Percentiles rank a stretch among this genome's conserved stretches.
Conservation (phyloP, 805 yeast genomes). For the Tetrapisispora iriomotensis region DNA sequence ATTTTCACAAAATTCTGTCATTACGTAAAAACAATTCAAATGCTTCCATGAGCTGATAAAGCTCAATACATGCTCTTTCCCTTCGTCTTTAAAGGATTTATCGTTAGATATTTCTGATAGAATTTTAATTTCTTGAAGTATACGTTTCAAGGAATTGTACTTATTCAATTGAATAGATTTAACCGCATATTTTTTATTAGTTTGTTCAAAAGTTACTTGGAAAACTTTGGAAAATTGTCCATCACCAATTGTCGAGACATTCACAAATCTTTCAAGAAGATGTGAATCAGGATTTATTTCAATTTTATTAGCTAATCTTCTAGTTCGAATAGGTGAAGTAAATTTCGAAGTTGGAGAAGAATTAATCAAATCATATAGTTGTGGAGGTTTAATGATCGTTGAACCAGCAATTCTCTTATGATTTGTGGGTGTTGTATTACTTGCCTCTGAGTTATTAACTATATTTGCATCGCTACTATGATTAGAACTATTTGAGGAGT, state of each 20-base stretch:
- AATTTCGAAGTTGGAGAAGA: conserved; percentile 6
- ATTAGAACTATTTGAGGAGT: neutral
- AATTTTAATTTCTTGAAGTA: conserved; percentile 26
- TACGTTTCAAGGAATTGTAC: conserved; percentile 18
- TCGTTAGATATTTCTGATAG: conserved; percentile 16
- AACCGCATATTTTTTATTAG: conserved; percentile 61
- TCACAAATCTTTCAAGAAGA: conserved; percentile 40
- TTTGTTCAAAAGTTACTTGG: conserved; percentile 59
- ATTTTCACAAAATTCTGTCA: conserved; percentile 93
- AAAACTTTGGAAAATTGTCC: conserved; percentile 91
- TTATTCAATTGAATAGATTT: conserved; percentile 61
- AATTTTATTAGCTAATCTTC: conserved; percentile 17
- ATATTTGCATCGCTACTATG: neutral
- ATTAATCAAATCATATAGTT: neutral
- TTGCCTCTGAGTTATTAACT: neutral
- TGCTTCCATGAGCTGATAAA: conserved; percentile 82
- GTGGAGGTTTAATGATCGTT: neutral
- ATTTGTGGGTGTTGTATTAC: conserved; percentile 1
- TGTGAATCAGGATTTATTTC: conserved; percentile 29
- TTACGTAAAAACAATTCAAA: conserved; percentile 67
- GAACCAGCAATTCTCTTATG: conserved; percentile 3
- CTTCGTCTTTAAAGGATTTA: conserved; percentile 39
- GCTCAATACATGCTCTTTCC: conserved; percentile 67
- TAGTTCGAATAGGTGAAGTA: conserved; percentile 10
- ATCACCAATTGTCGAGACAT: conserved; percentile 61